These are phyloP conservation scores for Solanum neorickii DNA, from an alignment of 257 asterid genomes.

Conservation along the genomic window DNA sequence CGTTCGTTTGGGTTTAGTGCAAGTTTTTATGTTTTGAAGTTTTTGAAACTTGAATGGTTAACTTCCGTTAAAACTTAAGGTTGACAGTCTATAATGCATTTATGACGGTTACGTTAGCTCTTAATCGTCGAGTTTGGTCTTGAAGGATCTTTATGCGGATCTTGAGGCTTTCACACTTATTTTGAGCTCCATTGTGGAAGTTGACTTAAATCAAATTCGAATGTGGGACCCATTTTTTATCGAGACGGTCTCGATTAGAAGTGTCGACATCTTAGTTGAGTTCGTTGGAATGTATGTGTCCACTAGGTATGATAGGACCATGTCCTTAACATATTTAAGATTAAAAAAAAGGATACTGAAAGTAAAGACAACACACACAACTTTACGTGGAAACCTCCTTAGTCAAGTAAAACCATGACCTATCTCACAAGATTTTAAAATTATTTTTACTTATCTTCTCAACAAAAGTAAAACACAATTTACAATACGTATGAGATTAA, in stretches of 20 bases:
- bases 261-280: neutral
- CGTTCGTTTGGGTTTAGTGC: neutral
- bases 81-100: neutral
- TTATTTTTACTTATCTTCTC: too few species aligned
- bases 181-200: neutral
- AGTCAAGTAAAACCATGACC: too few species aligned
- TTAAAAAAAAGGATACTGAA: too few species aligned
- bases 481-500: too few species aligned
- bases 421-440: too few species aligned
- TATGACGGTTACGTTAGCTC: neutral
- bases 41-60: neutral
- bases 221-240: neutral
- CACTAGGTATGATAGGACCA: too few species aligned
- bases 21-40: neutral
- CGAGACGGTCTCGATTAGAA: neutral
- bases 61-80: neutral
- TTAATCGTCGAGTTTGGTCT: neutral
- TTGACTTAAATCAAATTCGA: too few species aligned
- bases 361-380: too few species aligned
- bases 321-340: too few species aligned
- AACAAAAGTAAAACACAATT: too few species aligned
- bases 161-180: neutral
- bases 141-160: neutral
- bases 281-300: too few species aligned
- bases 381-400: too few species aligned